Evolutionary conservation across 2,329 filamentous ascomycete species (phyloP).

Genomic region (Fusarium sarcochroum): DNA sequence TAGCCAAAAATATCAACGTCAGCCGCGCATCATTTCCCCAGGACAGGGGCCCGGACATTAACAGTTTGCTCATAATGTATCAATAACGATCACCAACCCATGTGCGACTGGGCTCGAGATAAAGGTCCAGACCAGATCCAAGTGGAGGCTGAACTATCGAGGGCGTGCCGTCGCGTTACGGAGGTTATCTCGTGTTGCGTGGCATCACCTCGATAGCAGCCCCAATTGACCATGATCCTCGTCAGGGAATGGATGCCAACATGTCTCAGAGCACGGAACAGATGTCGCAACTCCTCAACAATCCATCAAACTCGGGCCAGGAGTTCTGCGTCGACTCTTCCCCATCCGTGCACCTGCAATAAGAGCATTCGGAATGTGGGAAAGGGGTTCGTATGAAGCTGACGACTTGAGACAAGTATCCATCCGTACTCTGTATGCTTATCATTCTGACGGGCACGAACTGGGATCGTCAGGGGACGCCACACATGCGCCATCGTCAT

Average conservation of each 20-base stretch:
- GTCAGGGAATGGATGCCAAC: background rate
- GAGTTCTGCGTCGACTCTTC: conserved; percentile 19
- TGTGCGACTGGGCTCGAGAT: conserved; percentile 19
- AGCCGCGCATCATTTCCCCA: conserved; percentile 40
- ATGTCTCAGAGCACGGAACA: conserved; percentile 33
- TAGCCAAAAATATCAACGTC: conserved; percentile 39
- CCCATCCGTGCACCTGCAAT: conserved; percentile 42
- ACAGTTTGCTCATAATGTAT: conserved; percentile 11
- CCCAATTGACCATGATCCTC: conserved; percentile 10
- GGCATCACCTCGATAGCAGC: background rate
- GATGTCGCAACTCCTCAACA: conserved; percentile 17
- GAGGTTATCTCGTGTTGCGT: conserved; percentile 13
- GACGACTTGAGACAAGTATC: conserved; percentile 27
- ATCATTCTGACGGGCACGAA: conserved; percentile 35
- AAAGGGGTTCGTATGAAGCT: conserved; percentile 39
- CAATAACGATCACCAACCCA: conserved; percentile 19
- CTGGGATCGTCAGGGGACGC: conserved; percentile 43
- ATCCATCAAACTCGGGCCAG: conserved; percentile 21
- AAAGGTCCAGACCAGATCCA: conserved; percentile 20
- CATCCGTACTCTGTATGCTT: conserved; percentile 14
- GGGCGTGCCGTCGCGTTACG: conserved; percentile 22
- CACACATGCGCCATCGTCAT: conserved; percentile 30
- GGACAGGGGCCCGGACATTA: conserved; percentile 40
- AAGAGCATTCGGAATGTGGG: conserved; percentile 26
- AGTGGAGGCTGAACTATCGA: conserved; percentile 28